Conservation (phyloP, 2,329 filamentous ascomycete genomes). For the Juglanconis oblonga region DNA sequence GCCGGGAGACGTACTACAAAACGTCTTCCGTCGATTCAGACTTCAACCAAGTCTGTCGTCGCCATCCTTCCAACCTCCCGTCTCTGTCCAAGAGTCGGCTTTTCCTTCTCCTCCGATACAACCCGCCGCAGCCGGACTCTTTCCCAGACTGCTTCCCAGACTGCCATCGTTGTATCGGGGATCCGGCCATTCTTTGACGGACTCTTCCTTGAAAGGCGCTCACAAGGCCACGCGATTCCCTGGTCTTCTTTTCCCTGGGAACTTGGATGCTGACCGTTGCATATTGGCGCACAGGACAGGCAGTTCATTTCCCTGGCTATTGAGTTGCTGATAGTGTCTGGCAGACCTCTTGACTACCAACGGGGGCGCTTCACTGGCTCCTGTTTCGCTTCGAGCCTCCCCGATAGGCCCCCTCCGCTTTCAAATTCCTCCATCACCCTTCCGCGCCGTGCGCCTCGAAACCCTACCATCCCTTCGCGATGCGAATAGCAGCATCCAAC, state of each 20-base stretch:
- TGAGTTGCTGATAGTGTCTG: not conserved
- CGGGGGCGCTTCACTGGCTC: not conserved
- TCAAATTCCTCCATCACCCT: not conserved
- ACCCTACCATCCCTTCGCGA: conserved; percentile 1
- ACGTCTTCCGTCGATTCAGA: not conserved
- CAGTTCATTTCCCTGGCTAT: not conserved
- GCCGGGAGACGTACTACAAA: not conserved
- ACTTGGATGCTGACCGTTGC: not conserved
- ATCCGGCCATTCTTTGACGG: too few species aligned
- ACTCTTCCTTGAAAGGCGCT: not conserved
- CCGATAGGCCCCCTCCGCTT: not conserved
- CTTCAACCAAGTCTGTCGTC: not conserved
- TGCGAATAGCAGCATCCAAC: conserved; percentile 12
- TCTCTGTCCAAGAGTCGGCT: too few species aligned
- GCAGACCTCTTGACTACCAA: not conserved
- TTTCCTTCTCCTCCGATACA: too few species aligned
- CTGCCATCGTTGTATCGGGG: too few species aligned
- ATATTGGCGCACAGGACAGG: not conserved
- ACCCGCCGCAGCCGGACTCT: too few species aligned
- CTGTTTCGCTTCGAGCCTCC: not conserved
- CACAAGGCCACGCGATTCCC: not conserved
- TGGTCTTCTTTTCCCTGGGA: not conserved
- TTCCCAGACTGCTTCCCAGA: too few species aligned
- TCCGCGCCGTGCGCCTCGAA: not conserved
- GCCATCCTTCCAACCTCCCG: not conserved